Base-by-base conservation (phyloP, 305 asterid species). In the Solanum aculeatissimum region DNA sequence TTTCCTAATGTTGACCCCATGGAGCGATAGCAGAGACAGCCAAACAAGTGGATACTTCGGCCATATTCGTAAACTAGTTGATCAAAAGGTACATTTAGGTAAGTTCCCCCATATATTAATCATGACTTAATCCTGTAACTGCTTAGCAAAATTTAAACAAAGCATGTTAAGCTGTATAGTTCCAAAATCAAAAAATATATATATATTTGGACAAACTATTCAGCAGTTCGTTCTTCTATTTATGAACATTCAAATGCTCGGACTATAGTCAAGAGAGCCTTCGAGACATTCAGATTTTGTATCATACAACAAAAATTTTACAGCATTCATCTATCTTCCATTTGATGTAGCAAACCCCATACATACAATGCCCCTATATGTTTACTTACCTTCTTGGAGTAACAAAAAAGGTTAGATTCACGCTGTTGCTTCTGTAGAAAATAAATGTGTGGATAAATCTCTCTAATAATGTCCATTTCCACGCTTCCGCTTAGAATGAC, bases 401-500 rank as follows among this genome's bases (percentile, higher is more conserved):
- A 51, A 25, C 11, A 75, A 75, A 74, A 74, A 23, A 4, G 15
- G 81, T 45, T 10, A 77, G 65, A 77, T 51, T 77, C 63, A 27
- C 16, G 25, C 29, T 27, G 63, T 77, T 51, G 82, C 23, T 27
- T 49, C 82, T 77, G 82, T 27, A 45, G 3, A 47, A 21, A 23
- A 35, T 35, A 43, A 47, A 29, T 51, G 82, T 27, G 62, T 9
- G 82, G 43, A 51, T 27, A 77, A 53, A 77, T 27, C 63, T 49
- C 12, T 18, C 29, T 47, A 14, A 83, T 68, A 84, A 54, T 72
- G 32, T 32, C 69, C 82, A 83, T 71, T 82, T 25, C 88, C 90
- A 82, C 85, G 86, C 7, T 65, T 88, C 71, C 90, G 78, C 83
- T 81, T 89, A 29, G 55, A 55, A 42, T 81, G 65, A 51, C 58